Evolutionary conservation across 371 early-diverging fungal species (phyloP).

Genomic region (Saksenaea oblongispora): DNA sequence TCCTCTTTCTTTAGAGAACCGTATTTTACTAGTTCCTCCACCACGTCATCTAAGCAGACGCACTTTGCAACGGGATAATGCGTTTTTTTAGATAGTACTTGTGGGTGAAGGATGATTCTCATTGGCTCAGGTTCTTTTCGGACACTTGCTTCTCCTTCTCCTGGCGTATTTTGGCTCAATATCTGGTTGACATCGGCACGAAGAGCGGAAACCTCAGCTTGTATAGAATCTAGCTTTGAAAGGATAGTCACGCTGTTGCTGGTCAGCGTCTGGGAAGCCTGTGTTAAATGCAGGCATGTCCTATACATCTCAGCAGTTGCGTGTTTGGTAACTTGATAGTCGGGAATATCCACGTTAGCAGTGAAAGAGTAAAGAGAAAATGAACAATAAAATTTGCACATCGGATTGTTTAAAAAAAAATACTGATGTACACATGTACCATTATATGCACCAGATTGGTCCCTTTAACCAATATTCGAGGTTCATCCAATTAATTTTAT

Average conservation of each 20-base stretch:
- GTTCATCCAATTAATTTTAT: too few relatives aligned
- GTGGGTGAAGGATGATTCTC: not conserved
- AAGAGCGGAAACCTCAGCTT: not conserved
- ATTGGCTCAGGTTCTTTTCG: not conserved
- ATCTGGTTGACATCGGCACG: not conserved
- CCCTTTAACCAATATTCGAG: too few relatives aligned
- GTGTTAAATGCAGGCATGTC: not conserved
- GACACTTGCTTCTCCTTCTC: not conserved
- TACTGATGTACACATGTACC: too few relatives aligned
- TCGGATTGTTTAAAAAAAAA: too few relatives aligned
- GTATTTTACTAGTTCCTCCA: not conserved
- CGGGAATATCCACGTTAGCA: not conserved
- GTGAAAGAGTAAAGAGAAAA: too few relatives aligned
- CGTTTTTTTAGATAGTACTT: not conserved
- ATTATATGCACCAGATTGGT: too few relatives aligned
- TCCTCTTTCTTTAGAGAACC: not conserved
- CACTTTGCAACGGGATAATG: not conserved
- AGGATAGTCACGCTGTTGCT: not conserved
- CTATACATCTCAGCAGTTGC: not conserved
- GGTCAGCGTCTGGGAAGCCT: not conserved
- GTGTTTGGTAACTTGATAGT: not conserved
- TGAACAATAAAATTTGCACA: too few relatives aligned
- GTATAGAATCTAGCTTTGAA: not conserved
- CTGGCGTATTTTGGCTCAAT: not conserved
- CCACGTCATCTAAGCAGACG: not conserved